Conservation (phyloP, 345 rosid species). For the Balakata baccata region DNA sequence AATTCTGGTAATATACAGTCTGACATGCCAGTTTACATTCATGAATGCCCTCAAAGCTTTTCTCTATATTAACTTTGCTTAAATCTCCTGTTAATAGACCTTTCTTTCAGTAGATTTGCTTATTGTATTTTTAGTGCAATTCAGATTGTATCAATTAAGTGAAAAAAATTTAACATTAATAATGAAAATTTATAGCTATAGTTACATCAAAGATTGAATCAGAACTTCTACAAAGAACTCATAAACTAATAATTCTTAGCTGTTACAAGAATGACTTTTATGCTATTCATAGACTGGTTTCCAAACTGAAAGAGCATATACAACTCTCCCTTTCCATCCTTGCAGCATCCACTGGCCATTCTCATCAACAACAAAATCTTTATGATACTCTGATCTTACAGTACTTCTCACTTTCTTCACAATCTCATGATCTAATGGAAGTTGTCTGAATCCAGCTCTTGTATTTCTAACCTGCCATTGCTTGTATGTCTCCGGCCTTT, state of each 20-base stretch:
- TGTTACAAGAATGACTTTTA: neutral
- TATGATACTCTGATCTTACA: conserved; percentile 47
- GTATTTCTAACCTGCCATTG: conserved; percentile 48
- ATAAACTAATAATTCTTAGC: conserved; percentile 1
- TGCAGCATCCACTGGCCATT: conserved; percentile 77
- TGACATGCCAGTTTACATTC: too few relatives aligned
- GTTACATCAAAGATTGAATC: neutral
- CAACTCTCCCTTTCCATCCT: conserved; percentile 84
- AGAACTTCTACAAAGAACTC: neutral
- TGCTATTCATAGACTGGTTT: conserved; percentile 40
- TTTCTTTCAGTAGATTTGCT: too few relatives aligned
- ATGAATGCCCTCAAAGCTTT: too few relatives aligned
- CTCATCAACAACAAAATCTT: conserved; percentile 57
- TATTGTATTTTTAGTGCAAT: neutral
- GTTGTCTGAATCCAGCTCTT: conserved; percentile 59
- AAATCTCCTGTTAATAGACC: too few relatives aligned
- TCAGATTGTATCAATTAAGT: neutral
- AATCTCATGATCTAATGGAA: conserved; percentile 45
- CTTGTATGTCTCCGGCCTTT: conserved; percentile 75
- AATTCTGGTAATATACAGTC: neutral
- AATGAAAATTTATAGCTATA: neutral
- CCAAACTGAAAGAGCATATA: conserved; percentile 70
- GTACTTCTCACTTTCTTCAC: conserved; percentile 39
- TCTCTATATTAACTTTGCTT: too few relatives aligned
- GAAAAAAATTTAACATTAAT: neutral